A percentile compares a stretch with the other conserved stretches of the same genome.
phyloP scores from a whole-genome alignment of 495 filamentous ascomycete species.

The Hypoxylon lenormandii region DNA sequence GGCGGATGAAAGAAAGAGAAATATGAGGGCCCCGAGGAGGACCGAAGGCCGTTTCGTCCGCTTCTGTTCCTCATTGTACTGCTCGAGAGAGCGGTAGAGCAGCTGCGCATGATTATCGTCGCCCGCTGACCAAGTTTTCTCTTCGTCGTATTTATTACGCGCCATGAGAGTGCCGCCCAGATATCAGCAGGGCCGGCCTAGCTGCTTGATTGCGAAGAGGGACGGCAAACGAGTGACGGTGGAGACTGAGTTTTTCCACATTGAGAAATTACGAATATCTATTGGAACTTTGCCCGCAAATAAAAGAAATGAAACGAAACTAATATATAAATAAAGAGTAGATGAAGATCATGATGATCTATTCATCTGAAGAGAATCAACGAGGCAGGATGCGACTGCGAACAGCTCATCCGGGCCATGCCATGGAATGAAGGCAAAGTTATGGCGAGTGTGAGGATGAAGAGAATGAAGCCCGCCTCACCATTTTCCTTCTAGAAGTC shows the following conservation, averaged over 20 bases:
- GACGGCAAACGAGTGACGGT: slow-evolving; percentile 11
- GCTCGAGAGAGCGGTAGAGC: slow-evolving; percentile 47
- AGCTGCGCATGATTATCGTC: slow-evolving; percentile 29
- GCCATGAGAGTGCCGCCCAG: slow-evolving; percentile 38
- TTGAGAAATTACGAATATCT: slow-evolving; percentile 12
- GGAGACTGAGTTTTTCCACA: slow-evolving; percentile 5
- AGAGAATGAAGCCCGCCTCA: slow-evolving; percentile 31
- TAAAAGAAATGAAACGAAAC: slow-evolving; percentile 36
- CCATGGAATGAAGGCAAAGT: slow-evolving; percentile 44
- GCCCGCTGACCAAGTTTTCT: slow-evolving; percentile 17
- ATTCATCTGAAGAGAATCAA: slow-evolving; percentile 32
- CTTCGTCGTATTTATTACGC: slow-evolving; percentile 25
- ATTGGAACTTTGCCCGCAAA: slow-evolving; percentile 18
- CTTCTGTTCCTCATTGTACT: slow-evolving; percentile 43
- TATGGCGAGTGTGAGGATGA: slow-evolving; percentile 6
- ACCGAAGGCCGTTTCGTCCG: slow-evolving; percentile 35
- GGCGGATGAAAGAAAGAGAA: slow-evolving; percentile 44
- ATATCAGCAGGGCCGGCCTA: slow-evolving; percentile 35
- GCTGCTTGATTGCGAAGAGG: slow-evolving; percentile 13
- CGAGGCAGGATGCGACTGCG: slow-evolving; percentile 42
- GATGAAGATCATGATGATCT: slow-evolving; percentile 14
- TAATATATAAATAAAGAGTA: slow-evolving; percentile 19
- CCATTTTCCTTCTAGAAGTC: slow-evolving; percentile 3
- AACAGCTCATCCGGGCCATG: slow-evolving; percentile 43
- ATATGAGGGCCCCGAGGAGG: slow-evolving; percentile 43